These are phyloP conservation scores for Emiliania huxleyi DNA, from an alignment of 78 protist species.

Conservation along the genomic window DNA sequence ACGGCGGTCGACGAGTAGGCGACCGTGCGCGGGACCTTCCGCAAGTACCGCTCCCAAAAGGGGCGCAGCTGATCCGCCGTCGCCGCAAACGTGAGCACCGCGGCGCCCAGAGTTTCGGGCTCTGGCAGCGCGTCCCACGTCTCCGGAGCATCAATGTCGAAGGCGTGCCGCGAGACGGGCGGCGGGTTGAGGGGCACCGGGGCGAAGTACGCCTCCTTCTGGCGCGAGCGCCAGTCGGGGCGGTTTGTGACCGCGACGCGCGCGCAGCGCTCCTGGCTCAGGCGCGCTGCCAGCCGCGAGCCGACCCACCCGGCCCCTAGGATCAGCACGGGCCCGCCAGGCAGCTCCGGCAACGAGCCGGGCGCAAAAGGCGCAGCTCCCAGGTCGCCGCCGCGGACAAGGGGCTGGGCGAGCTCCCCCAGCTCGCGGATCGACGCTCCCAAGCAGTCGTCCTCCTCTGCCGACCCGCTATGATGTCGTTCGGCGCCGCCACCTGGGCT, in stretches of 20 bases:
- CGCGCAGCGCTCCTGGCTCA: background rate
- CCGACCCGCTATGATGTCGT: no score
- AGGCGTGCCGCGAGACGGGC: background rate
- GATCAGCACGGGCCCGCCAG: background rate
- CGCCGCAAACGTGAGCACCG: background rate
- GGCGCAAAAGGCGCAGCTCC: background rate
- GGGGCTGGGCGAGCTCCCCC: background rate
- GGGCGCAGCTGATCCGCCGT: no score
- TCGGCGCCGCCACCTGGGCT: no score
- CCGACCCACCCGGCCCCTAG: slow-evolving; percentile 26
- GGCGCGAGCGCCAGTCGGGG: no score
- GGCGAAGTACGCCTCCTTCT: background rate
- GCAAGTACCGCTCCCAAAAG: background rate
- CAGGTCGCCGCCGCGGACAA: background rate
- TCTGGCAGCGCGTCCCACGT: background rate
- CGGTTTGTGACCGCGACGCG: background rate
- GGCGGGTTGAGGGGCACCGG: background rate
- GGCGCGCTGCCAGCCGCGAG: background rate
- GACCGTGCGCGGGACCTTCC: background rate
- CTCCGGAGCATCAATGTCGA: background rate
- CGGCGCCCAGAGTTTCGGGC: background rate
- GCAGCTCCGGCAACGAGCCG: background rate
- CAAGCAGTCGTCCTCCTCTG: no score
- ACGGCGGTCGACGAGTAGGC: background rate
- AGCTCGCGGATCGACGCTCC: background rate